Conservation (phyloP, 305 asterid genomes). For the Fraxinus sp. region DNA sequence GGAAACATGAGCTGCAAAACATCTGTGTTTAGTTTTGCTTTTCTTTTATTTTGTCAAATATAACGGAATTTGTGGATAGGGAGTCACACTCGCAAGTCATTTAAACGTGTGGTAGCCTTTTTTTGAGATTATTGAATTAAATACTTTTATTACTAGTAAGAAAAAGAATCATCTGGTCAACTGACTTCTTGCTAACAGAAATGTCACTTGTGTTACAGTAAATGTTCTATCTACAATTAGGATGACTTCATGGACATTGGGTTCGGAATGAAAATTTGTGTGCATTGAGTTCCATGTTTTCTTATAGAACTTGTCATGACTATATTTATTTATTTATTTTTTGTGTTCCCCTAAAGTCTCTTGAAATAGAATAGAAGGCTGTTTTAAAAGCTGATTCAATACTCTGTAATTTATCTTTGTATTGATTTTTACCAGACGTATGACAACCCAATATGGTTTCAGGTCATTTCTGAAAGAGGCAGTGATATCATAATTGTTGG, state of each 20-base stretch:
- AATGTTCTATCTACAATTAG: background rate
- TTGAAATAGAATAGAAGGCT: background rate
- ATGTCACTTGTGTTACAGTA: background rate
- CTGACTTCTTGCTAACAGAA: background rate
- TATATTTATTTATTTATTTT: background rate
- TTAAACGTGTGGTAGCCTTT: background rate
- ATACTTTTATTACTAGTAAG: background rate
- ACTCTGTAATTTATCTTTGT: background rate
- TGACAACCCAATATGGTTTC: conserved; percentile 16
- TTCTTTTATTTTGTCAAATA: background rate
- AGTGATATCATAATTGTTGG: conserved; percentile 91
- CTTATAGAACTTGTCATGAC: background rate
- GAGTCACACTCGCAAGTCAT: background rate
- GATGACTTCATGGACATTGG: background rate
- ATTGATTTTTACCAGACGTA: background rate
- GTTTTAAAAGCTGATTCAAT: background rate
- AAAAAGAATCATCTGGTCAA: background rate
- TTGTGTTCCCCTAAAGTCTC: background rate
- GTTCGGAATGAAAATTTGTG: background rate
- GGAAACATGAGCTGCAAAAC: background rate
- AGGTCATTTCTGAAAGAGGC: conserved; percentile 87
- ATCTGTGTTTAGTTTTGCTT: background rate
- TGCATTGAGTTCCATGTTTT: background rate
- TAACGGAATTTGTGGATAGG: background rate
- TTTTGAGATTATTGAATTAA: too few species aligned